Evolutionary conservation across 352 stramenopile species (phyloP).

Genomic region (Lagenidium sp.): DNA sequence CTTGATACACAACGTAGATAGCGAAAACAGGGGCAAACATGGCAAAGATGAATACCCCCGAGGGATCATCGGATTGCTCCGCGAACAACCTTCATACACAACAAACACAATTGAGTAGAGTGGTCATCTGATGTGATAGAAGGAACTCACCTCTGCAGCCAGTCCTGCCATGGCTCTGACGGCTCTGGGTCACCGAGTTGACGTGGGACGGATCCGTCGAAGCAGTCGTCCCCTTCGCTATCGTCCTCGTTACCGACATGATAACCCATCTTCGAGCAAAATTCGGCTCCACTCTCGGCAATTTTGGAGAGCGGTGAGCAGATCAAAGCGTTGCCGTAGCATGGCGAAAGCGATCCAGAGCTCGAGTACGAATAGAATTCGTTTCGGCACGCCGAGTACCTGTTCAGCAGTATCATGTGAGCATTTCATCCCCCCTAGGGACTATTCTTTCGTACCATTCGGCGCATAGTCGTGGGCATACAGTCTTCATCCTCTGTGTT

Average conservation of each 20-base stretch:
- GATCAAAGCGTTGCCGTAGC: slow-evolving; percentile 76
- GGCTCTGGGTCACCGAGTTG: slow-evolving; percentile 43
- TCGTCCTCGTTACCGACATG: slow-evolving; percentile 58
- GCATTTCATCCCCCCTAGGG: too few species aligned
- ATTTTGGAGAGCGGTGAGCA: slow-evolving; percentile 67
- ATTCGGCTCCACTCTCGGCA: slow-evolving; percentile 36
- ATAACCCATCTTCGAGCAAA: slow-evolving; percentile 76
- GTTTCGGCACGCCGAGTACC: slow-evolving; percentile 47
- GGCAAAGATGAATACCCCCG: slow-evolving; percentile 46
- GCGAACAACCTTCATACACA: slow-evolving; percentile 30
- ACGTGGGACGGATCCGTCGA: slow-evolving; percentile 67
- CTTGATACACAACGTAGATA: slow-evolving; percentile 37
- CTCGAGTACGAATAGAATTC: slow-evolving; percentile 71
- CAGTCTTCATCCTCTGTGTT: slow-evolving; percentile 59
- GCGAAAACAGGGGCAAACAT: slow-evolving; percentile 49
- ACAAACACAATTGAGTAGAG: neutral
- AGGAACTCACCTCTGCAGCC: slow-evolving; percentile 22
- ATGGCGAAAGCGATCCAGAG: slow-evolving; percentile 48
- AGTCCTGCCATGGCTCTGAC: slow-evolving; percentile 41
- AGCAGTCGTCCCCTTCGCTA: slow-evolving; percentile 66
- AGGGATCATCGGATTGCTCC: slow-evolving; percentile 64
- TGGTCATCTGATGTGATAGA: neutral
- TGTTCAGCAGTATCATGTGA: too few species aligned
- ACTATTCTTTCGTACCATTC: slow-evolving; percentile 44
- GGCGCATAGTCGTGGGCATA: slow-evolving; percentile 66